A percentile compares a stretch with the other conserved stretches of the same genome.
phyloP scores from a whole-genome alignment of 208 protist genomes.

The Trypanosoma melophagium region DNA sequence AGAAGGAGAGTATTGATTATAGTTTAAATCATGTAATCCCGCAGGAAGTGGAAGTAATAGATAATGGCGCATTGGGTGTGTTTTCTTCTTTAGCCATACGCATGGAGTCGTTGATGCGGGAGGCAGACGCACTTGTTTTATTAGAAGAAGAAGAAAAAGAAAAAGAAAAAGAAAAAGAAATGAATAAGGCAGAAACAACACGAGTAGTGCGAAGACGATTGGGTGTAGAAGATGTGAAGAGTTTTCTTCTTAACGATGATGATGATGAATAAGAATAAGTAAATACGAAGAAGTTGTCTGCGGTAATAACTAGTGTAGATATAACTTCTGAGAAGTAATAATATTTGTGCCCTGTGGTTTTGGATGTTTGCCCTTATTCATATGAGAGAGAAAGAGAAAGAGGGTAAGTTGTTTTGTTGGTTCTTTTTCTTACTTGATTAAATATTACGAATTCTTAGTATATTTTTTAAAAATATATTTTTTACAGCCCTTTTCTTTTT shows the following conservation, averaged over 20 bases:
- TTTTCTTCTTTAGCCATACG: conserved; percentile 13
- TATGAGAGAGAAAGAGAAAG: too few species aligned
- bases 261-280: neutral
- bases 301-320: too few species aligned
- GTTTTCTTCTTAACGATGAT: neutral
- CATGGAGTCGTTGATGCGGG: conserved; percentile 15
- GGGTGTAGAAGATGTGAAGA: neutral
- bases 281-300: too few species aligned
- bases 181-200: neutral
- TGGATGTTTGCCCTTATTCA: too few species aligned
- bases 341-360: too few species aligned
- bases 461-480: neutral
- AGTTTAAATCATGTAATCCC: neutral
- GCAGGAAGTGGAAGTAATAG: neutral
- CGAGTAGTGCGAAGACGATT: neutral
- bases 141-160: neutral
- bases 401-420: too few species aligned
- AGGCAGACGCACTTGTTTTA: neutral
- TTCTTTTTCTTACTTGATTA: too few species aligned
- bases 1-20: neutral
- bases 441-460: too few species aligned
- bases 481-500: conserved; percentile 3
- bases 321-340: too few species aligned
- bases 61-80: neutral
- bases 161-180: neutral